A percentile compares a stretch with the other conserved stretches of the same genome.
phyloP scores from a whole-genome alignment of 139 green algal species.

The Chlamydomonas urium region DNA sequence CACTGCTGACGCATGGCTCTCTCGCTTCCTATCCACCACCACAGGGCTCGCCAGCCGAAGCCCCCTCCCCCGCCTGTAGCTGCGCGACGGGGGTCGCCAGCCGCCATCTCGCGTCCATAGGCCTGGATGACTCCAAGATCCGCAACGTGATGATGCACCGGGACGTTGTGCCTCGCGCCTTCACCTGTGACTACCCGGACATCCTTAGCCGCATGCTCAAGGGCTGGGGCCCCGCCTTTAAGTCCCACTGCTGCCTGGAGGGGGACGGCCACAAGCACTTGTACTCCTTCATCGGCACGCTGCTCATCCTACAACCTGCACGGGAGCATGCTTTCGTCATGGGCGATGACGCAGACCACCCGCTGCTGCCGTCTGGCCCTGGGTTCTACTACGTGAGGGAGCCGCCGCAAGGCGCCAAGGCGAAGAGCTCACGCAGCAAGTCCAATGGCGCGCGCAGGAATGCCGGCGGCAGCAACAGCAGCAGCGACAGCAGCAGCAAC shows the following conservation, averaged over 20 bases:
- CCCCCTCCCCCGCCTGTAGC: neutral
- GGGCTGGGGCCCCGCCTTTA: constrained; percentile 54
- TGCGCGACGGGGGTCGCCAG: no score
- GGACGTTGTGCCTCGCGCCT: constrained; percentile 95
- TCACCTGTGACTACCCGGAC: constrained; percentile 93
- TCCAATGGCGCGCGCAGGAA: neutral
- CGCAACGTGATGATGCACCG: constrained; percentile 79
- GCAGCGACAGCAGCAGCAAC: neutral
- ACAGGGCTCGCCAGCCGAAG: neutral
- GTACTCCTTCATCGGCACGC: constrained; percentile 42
- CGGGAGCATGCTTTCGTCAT: neutral
- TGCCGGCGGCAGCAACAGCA: neutral
- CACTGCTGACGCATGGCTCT: neutral
- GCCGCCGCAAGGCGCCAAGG: neutral
- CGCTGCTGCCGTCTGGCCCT: constrained; percentile 12
- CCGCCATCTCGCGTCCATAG: no score
- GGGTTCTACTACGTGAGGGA: constrained; percentile 8
- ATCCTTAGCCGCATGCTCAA: constrained; percentile 63
- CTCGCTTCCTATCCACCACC: neutral
- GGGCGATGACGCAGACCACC: neutral
- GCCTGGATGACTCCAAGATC: constrained; percentile 48
- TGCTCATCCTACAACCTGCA: constrained; percentile 86
- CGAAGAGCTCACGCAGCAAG: neutral
- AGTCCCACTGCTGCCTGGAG: constrained; percentile 67
- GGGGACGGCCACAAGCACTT: constrained; percentile 29